Conservation (phyloP, 169 alveolate genomes). For the Plasmodium coatneyi region DNA sequence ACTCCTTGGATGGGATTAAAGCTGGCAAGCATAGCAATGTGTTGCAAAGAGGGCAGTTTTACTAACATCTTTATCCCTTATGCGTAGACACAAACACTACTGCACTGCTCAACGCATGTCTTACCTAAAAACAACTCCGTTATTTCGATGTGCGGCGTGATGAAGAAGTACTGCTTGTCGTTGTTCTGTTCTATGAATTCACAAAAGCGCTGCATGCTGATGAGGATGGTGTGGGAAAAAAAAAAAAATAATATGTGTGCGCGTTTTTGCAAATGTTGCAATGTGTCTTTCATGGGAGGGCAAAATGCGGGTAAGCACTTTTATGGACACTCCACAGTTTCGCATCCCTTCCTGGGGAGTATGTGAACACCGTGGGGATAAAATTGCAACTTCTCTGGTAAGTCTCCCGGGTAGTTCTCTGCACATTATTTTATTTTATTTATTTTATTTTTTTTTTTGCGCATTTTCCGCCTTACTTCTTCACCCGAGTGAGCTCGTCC, state of each 20-base stretch:
- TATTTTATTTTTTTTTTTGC: not conserved
- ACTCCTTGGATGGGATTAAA: not conserved
- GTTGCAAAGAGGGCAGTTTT: not conserved
- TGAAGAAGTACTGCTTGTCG: conserved; percentile 60
- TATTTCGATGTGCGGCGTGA: conserved; percentile 71
- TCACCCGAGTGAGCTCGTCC: conserved; percentile 81
- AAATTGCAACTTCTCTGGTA: not conserved
- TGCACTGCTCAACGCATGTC: not conserved
- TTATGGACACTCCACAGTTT: not conserved
- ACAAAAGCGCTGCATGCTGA: conserved; percentile 51
- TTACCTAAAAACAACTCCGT: conserved; percentile 71
- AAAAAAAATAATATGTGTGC: not conserved
- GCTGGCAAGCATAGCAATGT: not conserved
- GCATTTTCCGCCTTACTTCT: conserved; percentile 18
- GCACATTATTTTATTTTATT: not conserved
- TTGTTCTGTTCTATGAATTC: conserved; percentile 41
- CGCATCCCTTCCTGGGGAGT: not conserved
- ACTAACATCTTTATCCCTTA: not conserved
- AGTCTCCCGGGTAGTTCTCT: not conserved
- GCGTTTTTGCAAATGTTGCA: not conserved
- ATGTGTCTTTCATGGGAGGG: not conserved
- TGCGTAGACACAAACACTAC: not conserved
- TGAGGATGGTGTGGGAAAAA: not conserved
- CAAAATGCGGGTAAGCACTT: not conserved
- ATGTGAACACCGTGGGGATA: not conserved